These are phyloP conservation scores for Saccharomycodes ludwigii DNA, from an alignment of 805 yeast genomes.

Conservation along the genomic window DNA sequence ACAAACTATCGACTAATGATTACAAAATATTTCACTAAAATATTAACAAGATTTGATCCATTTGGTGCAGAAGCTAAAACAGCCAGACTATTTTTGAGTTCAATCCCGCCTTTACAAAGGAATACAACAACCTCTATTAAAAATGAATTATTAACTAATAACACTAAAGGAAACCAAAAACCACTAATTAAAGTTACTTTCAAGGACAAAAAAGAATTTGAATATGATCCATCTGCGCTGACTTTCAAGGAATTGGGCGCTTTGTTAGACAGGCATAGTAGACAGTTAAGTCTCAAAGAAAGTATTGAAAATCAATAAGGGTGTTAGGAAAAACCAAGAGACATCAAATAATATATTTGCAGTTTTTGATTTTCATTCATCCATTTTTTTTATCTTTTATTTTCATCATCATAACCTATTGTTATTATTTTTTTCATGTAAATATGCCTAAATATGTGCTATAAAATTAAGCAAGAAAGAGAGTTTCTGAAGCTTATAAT, in stretches of 20 bases:
- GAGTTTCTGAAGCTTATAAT: too few relatives aligned
- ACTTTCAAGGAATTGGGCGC: constrained; percentile 51
- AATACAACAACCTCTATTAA: constrained; percentile 44
- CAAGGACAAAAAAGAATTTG: constrained; percentile 65
- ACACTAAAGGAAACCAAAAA: constrained; percentile 23
- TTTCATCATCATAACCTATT: too few relatives aligned
- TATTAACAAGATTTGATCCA: constrained; percentile 70
- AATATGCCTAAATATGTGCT: too few relatives aligned
- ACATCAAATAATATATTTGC: too few relatives aligned
- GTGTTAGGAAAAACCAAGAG: too few relatives aligned
- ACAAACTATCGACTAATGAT: constrained; percentile 43
- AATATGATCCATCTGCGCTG: constrained; percentile 49
- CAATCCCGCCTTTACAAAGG: constrained; percentile 68
- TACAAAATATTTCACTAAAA: constrained; percentile 77
- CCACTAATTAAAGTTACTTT: constrained; percentile 68
- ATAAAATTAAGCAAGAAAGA: too few relatives aligned
- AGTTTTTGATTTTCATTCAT: too few relatives aligned
- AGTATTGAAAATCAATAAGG: constrained; percentile 43
- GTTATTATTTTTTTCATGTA: too few relatives aligned
- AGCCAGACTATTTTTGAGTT: constrained; percentile 66
- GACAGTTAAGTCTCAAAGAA: constrained; percentile 64
- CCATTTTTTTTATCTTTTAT: too few relatives aligned
- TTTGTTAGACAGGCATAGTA: constrained; percentile 69
- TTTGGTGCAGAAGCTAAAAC: constrained; percentile 60
- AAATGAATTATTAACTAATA: constrained; percentile 42